Evolutionary conservation across 78 protist species (phyloP), one percentile per base, ranked within the genome.

Genomic region (Speleostelium caveatum): DNA sequence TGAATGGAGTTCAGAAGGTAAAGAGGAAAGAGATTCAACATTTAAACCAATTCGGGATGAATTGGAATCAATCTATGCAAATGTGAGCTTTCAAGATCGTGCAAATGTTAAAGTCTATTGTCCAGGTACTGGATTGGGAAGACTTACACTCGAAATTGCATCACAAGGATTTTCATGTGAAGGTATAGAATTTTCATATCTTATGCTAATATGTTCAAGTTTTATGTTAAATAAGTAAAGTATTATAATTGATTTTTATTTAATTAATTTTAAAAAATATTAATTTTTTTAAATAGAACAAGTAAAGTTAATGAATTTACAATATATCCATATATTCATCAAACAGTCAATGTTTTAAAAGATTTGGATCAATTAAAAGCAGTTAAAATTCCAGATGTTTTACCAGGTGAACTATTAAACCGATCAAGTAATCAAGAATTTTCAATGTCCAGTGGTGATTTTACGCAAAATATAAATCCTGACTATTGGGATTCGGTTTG

Each of bases 51-150:
- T 94, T 21, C 6, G 71, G 22, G 58, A 87, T 35, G 78, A 41
- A 24, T 58, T 94, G 8, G 80, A 45, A 22, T 24, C 19, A 17
- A 59, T 75, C 6, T 87, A 66, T n/a, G 60, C 75, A 14, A 22
- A 41, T 21, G 19, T 51, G 21, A 28, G 63, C 26, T 32, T 51
- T 21, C 36, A 32, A 28, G 86, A 73, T 24, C 38, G 94, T 35
- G 28, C 60, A 45, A 35, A 49, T 3, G 61, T 77, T 35, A 69
- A 33, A 77, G 86, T 87, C 1, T 75, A 69, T 59, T 53, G 72
- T 55, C 99, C 99, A 0, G 99, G 99, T 32, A 74, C 96, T 1
- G 99, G 98, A 8, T 69, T 96, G 26, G 99, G 98, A 28, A 36
- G 99, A 58, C 92, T 97, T 3, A 87, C 92, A 22, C 93, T 74